Evolutionary conservation across 139 green algal species (phyloP).

Genomic region (Tetradesmus obliquus): DNA sequence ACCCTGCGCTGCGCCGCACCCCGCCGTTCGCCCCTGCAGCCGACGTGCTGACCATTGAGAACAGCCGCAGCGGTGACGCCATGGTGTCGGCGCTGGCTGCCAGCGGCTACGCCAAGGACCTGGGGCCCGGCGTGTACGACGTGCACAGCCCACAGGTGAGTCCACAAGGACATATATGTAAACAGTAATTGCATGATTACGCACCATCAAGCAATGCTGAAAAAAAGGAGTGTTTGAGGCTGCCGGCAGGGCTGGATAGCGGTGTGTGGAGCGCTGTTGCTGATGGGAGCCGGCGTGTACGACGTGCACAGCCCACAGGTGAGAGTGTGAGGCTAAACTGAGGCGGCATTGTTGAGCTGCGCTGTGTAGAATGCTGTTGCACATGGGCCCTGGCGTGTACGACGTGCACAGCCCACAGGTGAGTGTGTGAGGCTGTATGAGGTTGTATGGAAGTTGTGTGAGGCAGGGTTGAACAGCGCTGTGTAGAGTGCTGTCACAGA

Average conservation of each 20-base stretch:
- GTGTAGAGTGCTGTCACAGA: conserved; percentile 38
- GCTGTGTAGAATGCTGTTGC: neutral
- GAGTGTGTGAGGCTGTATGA: too few relatives aligned
- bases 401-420: conserved; percentile 91
- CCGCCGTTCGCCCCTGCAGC: conserved; percentile 58
- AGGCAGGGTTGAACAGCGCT: too few relatives aligned
- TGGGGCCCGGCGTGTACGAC: conserved; percentile 93
- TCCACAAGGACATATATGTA: neutral
- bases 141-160: conserved; percentile 87
- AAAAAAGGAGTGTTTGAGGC: neutral
- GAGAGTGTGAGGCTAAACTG: too few relatives aligned
- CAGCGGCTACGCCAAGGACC: conserved; percentile 78
- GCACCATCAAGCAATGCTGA: conserved; percentile 59
- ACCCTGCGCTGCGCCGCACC: neutral
- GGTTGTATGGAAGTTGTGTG: too few relatives aligned
- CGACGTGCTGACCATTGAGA: conserved; percentile 97
- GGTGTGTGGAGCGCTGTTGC: neutral
- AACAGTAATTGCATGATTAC: conserved; percentile 74
- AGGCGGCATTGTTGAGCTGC: too few relatives aligned
- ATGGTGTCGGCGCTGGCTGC: conserved; percentile 82
- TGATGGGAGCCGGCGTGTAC: conserved; percentile 87
- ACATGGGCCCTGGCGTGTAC: conserved; percentile 90
- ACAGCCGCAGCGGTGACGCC: conserved; percentile 82
- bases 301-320: conserved; percentile 90
- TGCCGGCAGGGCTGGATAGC: too few relatives aligned